These are phyloP conservation scores for Cudoniella acicularis DNA, from an alignment of 495 filamentous ascomycete genomes.

Conservation along the genomic window DNA sequence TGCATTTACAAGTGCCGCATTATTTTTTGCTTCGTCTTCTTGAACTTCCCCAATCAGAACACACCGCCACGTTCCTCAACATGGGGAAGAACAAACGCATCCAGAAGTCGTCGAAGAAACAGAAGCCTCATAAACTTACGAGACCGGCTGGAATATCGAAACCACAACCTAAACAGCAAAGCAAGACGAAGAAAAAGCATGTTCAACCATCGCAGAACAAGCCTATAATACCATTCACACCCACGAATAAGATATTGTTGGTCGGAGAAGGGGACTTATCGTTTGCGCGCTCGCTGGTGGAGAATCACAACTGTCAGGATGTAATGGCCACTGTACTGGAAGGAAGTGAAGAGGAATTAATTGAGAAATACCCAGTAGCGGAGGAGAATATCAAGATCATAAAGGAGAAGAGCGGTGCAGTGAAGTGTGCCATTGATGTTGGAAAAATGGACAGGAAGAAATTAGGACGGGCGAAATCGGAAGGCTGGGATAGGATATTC, in stretches of 20 bases:
- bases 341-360: constrained; percentile 41
- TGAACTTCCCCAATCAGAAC: too few relatives aligned
- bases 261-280: constrained; percentile 95
- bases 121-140: neutral
- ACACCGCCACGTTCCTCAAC: too few relatives aligned
- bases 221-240: constrained; percentile 73
- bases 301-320: constrained; percentile 64
- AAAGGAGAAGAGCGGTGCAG: constrained; percentile 36
- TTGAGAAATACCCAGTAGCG: constrained; percentile 75
- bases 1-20: too few relatives aligned
- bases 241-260: constrained; percentile 69
- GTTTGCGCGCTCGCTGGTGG: constrained; percentile 72
- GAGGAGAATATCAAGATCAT: constrained; percentile 55
- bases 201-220: constrained; percentile 34
- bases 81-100: neutral
- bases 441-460: constrained; percentile 50
- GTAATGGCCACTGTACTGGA: constrained; percentile 55
- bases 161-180: constrained; percentile 1
- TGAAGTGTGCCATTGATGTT: constrained; percentile 73
- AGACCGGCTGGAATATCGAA: constrained; percentile 8
- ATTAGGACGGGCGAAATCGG: constrained; percentile 17
- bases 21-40: too few relatives aligned
- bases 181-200: constrained; percentile 19
- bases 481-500: constrained; percentile 60
- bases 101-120: neutral